A percentile compares a stretch with the other conserved stretches of the same genome.
Conservation (phyloP, 2,329 filamentous ascomycete species). For the Aspergillus arachidicola region DNA sequence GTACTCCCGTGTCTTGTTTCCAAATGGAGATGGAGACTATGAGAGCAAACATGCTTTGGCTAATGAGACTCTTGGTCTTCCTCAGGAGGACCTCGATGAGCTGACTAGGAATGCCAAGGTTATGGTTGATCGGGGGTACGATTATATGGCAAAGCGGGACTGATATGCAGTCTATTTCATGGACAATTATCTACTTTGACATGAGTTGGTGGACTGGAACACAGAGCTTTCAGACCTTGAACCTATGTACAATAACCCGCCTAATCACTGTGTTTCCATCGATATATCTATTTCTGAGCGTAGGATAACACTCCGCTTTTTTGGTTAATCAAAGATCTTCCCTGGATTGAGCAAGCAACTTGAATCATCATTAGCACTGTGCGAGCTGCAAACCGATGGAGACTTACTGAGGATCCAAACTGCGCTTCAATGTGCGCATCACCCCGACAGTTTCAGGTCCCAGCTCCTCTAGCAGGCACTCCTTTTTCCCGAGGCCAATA, state of each 20-base stretch:
- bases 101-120: neutral
- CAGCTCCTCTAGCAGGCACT: constrained; percentile 74
- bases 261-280: neutral
- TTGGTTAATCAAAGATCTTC: neutral
- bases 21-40: constrained; percentile 42
- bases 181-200: neutral
- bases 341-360: neutral
- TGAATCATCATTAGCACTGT: neutral
- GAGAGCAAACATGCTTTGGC: constrained; percentile 41
- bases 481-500: constrained; percentile 82
- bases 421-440: constrained; percentile 78
- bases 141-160: neutral
- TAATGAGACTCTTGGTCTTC: constrained; percentile 58
- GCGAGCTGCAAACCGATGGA: neutral
- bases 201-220: neutral
- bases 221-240: neutral
- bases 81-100: constrained; percentile 59
- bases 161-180: neutral
- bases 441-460: constrained; percentile 75
- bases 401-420: constrained; percentile 79
- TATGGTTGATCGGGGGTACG: neutral
- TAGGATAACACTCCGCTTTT: neutral
- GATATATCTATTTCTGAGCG: neutral
- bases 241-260: neutral
- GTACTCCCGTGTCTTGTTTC: constrained; percentile 58